Base-by-base conservation (phyloP, 768 basidiomycete genomes). In the Hemileccinum impolitum region DNA sequence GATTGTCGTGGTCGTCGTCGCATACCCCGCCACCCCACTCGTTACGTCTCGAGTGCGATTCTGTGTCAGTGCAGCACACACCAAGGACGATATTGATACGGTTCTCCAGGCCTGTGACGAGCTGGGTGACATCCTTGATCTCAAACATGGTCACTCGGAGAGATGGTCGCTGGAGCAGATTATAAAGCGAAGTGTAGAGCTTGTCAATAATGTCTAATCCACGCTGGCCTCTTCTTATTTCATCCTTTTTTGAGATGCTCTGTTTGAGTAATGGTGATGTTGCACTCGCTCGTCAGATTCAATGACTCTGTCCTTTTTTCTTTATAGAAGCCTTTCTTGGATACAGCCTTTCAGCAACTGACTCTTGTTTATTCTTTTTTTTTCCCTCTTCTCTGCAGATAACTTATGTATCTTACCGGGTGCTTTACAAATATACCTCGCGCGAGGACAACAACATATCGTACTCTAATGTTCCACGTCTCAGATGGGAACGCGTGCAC, bases 51-150 rank as follows among this genome's bases (percentile, higher is more conserved):
- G 96, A 25, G 91, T 94, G 45, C 77, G 96, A 59, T 96, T 98
- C 77, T 98, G 96, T 64, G 77, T 97, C 14, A 92, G 89, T 49
- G 89, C 95, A 11, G 75, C 93, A 41, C 96, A 99, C 75, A 98
- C 94, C 48, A 99, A 99, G 74, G 88, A 93, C 58, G 96, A 99
- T 62, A 82, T 98, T 50, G 96, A 99, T 71, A 72, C 73, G 12
- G 71, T 98, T 25, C 74, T 99, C 41, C 72, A 78, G 37, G 94
- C 95, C 8, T 91, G 87, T 60, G 92, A 96, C 67, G 94, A 96
- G 69, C 75, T 98, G 52, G 96, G 96, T 23, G 87, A 89, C 60
- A 64, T 90, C 23, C 71, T 99, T 55, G 94, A 95, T 70, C 71
- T 97, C 69, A 97, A 96, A 72, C 86, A 94, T 64, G 85, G 84